Evolutionary conservation across 169 alveolate genomes (phyloP), one percentile per base, ranked within the genome.

Genomic region (Plasmodium fragile): DNA sequence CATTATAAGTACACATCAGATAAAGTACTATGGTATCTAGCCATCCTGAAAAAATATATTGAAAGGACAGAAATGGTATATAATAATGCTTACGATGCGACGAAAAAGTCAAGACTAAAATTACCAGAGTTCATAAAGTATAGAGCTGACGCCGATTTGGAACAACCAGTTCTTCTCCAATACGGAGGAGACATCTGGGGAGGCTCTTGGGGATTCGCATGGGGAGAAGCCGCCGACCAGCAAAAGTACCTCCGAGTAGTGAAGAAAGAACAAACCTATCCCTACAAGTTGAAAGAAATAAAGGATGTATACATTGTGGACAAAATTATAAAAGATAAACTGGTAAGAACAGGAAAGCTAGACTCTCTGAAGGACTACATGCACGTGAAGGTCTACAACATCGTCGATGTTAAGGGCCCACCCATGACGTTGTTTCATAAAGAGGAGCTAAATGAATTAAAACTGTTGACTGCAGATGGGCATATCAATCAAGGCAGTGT

Each of bases 221-320:
- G 39, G 65, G 93, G 75, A 6, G 75, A 65, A 65, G 75, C 75
- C 11, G 75, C 16, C 2, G 75, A 85, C 11, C 73, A 85, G 30
- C 39, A 39, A 2, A 81, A 81, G 70, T 34, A 85, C 18, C 45
- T 85, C 18, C 34, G 80, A 0, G 85, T 85, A 2, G 25, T 85
- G 16, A 73, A 34, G 25, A 82, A 85, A n/a, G 85, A 85, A 11
- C 32, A 49, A 7, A 85, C 43, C 36, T 85, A 11, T 28, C 93
- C 93, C 0, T 85, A 73, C 65, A 32, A 36, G 28, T 77, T 85
- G 28, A 77, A 77, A 34, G 85, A 73, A 25, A 16, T 85, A 8
- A 85, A 85, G 43, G 93, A 85, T 28, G n/a, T 53, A 3, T 85
- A 85, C 7, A 71, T 73, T n/a, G 49, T 85, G 8, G 36, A 77